These are phyloP conservation scores for Fistulifera solaris DNA, from an alignment of 108 stramenopile species.

Conservation along the genomic window DNA sequence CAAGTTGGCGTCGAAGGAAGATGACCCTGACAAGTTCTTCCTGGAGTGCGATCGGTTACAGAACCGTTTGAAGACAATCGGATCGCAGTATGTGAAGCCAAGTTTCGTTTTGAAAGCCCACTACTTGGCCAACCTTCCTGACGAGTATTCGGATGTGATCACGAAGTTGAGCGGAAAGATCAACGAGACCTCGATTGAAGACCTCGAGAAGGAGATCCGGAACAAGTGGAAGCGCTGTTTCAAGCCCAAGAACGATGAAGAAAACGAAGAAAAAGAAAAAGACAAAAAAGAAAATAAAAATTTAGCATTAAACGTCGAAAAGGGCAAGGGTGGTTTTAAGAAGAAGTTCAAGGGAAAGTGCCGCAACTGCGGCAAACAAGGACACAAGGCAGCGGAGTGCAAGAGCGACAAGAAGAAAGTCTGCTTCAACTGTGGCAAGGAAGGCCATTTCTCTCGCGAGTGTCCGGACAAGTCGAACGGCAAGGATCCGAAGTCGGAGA, in stretches of 20 bases:
- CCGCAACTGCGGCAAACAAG: slow-evolving; percentile 2
- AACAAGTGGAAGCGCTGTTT: not conserved
- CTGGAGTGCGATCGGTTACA: not conserved
- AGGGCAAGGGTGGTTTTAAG: not conserved
- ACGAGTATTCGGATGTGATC: not conserved
- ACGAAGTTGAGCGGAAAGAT: not conserved
- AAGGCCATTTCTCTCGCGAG: not conserved
- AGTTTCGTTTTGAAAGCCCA: not conserved
- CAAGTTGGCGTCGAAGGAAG: no score
- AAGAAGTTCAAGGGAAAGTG: no score
- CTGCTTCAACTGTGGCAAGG: slow-evolving; percentile 2
- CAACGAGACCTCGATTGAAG: no score
- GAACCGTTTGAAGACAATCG: not conserved
- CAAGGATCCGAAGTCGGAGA: not conserved
- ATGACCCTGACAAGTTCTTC: not conserved
- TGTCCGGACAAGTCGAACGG: slow-evolving; percentile 1
- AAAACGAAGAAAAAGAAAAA: no score
- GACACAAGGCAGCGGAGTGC: not conserved
- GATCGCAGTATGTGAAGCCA: not conserved
- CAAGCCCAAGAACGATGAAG: not conserved
- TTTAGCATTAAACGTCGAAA: not conserved
- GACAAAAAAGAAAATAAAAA: no score
- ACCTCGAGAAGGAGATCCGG: not conserved
- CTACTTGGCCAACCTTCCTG: not conserved
- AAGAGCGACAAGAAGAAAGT: slow-evolving; percentile 3